Evolutionary conservation across 495 filamentous ascomycete species (phyloP).

Genomic region (Durotheca rogersii): DNA sequence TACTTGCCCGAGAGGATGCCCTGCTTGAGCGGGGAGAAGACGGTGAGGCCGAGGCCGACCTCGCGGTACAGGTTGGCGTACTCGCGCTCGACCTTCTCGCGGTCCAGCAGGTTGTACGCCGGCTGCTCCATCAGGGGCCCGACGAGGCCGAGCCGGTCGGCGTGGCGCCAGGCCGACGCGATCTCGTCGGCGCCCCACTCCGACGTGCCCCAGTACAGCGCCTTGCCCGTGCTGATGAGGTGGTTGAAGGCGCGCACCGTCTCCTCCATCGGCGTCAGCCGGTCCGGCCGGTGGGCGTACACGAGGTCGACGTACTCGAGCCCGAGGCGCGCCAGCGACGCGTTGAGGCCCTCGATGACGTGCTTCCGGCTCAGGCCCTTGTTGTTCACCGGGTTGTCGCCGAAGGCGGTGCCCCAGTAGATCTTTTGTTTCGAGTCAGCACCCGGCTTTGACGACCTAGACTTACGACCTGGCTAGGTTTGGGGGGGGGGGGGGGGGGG

Average conservation of each 20-base stretch:
- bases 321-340: slow-evolving; percentile 66
- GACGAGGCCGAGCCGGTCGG: slow-evolving; percentile 73
- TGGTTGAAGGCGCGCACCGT: slow-evolving; percentile 83
- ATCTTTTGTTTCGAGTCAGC: slow-evolving; percentile 44
- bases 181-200: slow-evolving; percentile 87
- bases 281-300: slow-evolving; percentile 82
- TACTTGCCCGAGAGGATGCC: slow-evolving; percentile 84
- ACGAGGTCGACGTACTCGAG: slow-evolving; percentile 78
- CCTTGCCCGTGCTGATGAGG: slow-evolving; percentile 72
- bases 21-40: slow-evolving; percentile 69
- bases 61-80: slow-evolving; percentile 66
- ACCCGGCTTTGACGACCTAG: background rate
- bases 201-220: slow-evolving; percentile 89
- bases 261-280: slow-evolving; percentile 83
- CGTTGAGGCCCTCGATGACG: slow-evolving; percentile 65
- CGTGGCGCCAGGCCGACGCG: slow-evolving; percentile 69
- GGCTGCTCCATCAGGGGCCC: slow-evolving; percentile 85
- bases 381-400: slow-evolving; percentile 68
- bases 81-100: slow-evolving; percentile 75
- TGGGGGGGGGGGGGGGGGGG: no score
- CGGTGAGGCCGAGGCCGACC: slow-evolving; percentile 68
- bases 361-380: slow-evolving; percentile 80
- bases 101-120: slow-evolving; percentile 74
- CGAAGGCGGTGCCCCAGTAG: slow-evolving; percentile 64
- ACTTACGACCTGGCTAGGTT: no score